phyloP scores from a whole-genome alignment of 352 stramenopile genomes.

The Phytophthora ohioensis region DNA sequence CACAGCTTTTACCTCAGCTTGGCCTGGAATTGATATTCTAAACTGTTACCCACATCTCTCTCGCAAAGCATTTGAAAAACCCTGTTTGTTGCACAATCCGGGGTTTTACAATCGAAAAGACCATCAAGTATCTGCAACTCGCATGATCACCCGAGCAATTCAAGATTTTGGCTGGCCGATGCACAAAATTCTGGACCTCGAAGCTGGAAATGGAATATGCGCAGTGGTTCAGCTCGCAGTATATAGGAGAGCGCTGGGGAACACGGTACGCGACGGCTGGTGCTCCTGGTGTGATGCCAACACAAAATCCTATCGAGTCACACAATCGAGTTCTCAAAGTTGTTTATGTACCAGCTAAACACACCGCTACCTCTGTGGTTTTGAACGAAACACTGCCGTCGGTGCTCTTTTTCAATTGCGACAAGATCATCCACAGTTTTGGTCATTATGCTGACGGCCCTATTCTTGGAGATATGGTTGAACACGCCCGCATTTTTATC shows the following conservation, averaged over 20 bases:
- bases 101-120: neutral
- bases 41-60: constrained; percentile 2
- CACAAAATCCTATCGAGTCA: constrained; percentile 4
- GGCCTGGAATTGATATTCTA: neutral
- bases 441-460: neutral
- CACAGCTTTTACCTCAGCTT: neutral
- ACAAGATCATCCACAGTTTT: neutral
- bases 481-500: neutral
- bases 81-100: neutral
- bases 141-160: neutral
- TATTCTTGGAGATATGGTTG: neutral
- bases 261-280: neutral
- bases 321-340: neutral
- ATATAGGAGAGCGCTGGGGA: neutral
- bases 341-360: neutral
- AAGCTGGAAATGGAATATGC: neutral
- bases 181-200: neutral
- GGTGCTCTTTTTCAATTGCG: neutral
- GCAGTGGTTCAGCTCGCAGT: neutral
- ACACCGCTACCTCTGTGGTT: neutral
- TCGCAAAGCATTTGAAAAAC: neutral
- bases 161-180: neutral
- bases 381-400: neutral
- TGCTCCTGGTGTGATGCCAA: neutral
- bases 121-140: neutral